These are phyloP conservation scores for Penicillium sp. DNA, from an alignment of 2,329 filamentous ascomycete species.

Conservation along the genomic window DNA sequence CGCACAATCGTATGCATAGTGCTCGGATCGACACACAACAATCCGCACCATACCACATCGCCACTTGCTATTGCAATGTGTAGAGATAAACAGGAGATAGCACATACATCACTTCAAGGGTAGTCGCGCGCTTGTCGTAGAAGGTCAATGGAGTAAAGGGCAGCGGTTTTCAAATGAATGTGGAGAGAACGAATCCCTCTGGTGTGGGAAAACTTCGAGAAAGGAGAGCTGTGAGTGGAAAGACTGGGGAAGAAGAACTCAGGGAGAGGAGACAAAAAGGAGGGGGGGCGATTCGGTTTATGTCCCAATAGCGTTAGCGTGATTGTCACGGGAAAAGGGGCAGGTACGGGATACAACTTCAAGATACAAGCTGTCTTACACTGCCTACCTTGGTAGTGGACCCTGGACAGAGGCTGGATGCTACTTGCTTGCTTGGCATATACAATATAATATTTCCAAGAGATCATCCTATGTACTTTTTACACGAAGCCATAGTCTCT, in stretches of 20 bases:
- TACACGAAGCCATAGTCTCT: neutral
- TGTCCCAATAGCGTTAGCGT: conserved; percentile 12
- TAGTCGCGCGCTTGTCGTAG: conserved; percentile 33
- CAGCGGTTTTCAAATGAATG: conserved; percentile 39
- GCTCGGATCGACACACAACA: neutral
- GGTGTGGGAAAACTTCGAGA: conserved; percentile 41
- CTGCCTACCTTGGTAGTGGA: conserved; percentile 9
- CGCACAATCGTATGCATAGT: neutral
- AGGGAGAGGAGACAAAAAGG: conserved; percentile 17
- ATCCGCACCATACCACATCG: neutral
- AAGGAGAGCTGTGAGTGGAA: conserved; percentile 7
- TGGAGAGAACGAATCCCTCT: conserved; percentile 43
- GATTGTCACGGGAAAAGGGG: conserved; percentile 11
- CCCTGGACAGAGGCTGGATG: conserved; percentile 4
- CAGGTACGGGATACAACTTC: neutral
- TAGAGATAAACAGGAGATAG: neutral
- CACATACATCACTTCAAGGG: conserved; percentile 34
- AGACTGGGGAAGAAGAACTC: conserved; percentile 27
- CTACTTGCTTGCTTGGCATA: conserved; percentile 3
- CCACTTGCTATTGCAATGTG: neutral
- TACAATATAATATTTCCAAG: neutral
- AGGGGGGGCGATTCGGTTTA: conserved; percentile 16
- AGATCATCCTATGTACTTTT: neutral
- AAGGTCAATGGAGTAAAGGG: conserved; percentile 28
- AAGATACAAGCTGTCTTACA: conserved; percentile 6